A percentile compares a stretch with the other conserved stretches of the same genome.
Evolutionary conservation across 2,329 filamentous ascomycete genomes (phyloP).

Genomic region (Colletotrichum liaoningense): DNA sequence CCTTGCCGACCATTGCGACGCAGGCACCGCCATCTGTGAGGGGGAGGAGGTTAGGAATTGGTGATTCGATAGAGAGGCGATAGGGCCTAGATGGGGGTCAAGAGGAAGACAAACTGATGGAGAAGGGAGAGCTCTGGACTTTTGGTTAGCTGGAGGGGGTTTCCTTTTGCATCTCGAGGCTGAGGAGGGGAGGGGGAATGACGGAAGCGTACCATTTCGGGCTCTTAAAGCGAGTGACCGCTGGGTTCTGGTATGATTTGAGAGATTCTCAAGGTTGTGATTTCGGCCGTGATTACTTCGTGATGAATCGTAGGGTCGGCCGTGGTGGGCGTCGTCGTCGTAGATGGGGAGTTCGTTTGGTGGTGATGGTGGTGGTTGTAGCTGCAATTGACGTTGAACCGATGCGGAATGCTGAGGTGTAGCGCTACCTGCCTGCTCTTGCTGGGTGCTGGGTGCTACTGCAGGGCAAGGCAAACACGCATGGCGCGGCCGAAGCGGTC

Average conservation of each 20-base stretch:
- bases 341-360: constrained; percentile 33
- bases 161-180: constrained; percentile 39
- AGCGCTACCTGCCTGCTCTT: constrained; percentile 36
- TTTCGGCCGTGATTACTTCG: background rate
- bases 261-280: background rate
- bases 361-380: constrained; percentile 38
- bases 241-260: constrained; percentile 10
- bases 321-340: constrained; percentile 11
- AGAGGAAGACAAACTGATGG: constrained; percentile 79
- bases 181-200: constrained; percentile 22
- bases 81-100: constrained; percentile 11
- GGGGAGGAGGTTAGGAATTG: constrained; percentile 34
- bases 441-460: constrained; percentile 30
- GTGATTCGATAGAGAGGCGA: background rate
- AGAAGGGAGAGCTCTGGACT: constrained; percentile 85
- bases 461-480: constrained; percentile 54
- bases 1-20: constrained; percentile 99
- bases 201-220: constrained; percentile 37
- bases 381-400: constrained; percentile 35
- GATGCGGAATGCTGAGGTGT: constrained; percentile 42
- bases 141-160: constrained; percentile 44
- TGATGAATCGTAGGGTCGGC: constrained; percentile 19
- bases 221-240: constrained; percentile 36
- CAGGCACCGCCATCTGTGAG: constrained; percentile 84
- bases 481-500: constrained; percentile 49